Evolutionary conservation across 805 yeast species (phyloP).

Genomic region (Isabelozyma pseudorhagii): DNA sequence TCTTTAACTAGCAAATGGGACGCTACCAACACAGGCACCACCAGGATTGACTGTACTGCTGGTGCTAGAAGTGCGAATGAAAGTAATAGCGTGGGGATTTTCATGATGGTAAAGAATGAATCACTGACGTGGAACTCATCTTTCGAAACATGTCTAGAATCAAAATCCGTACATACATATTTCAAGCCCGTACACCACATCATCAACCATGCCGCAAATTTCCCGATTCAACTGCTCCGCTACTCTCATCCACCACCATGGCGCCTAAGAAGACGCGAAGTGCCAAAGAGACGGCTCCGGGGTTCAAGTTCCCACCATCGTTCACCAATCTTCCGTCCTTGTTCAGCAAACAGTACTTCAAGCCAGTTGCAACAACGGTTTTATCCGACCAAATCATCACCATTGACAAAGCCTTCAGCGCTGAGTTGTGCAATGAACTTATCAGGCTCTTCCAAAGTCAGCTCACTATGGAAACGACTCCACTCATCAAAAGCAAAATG

Average conservation of each 20-base stretch:
- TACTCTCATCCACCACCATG: not conserved
- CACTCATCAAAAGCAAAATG: constrained; percentile 43
- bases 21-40: constrained; percentile 32
- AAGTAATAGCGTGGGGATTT: not conserved
- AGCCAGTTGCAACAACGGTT: constrained; percentile 20
- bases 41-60: constrained; percentile 12
- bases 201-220: too few species aligned
- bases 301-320: constrained; percentile 13
- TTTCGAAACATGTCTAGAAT: not conserved
- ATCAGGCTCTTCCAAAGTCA: constrained; percentile 26
- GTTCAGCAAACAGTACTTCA: constrained; percentile 14
- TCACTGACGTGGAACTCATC: too few species aligned
- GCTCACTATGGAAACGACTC: constrained; percentile 44
- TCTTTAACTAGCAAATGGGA: constrained; percentile 37
- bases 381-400: constrained; percentile 37
- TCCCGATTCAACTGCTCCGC: not conserved
- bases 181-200: too few species aligned
- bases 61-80: not conserved
- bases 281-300: not conserved
- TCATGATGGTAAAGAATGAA: not conserved
- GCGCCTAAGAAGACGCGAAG: not conserved
- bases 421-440: constrained; percentile 36
- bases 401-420: constrained; percentile 36
- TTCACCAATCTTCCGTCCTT: constrained; percentile 9
- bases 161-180: too few species aligned